Evolutionary conservation across 768 basidiomycete species (phyloP).

Genomic region (Sporobolomyces phaffii): DNA sequence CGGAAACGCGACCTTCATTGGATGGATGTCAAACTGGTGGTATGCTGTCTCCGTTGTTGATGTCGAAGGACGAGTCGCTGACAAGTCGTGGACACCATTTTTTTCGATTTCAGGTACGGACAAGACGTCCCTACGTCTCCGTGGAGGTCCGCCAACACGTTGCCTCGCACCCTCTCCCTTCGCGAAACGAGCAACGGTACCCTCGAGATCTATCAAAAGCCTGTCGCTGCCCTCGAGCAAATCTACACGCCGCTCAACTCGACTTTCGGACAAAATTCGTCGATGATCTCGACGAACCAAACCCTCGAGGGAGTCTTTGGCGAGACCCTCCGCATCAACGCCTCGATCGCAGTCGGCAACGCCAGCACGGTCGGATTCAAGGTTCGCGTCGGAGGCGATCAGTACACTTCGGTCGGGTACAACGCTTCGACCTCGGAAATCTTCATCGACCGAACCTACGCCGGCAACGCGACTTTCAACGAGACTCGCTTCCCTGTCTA

Average conservation of each 20-base stretch:
- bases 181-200: background rate
- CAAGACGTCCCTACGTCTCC: conserved; percentile 13
- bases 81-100: too few species aligned
- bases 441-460: conserved; percentile 7
- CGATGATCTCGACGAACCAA: conserved; percentile 12
- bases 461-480: conserved; percentile 8
- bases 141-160: conserved; percentile 11
- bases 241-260: background rate
- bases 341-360: background rate
- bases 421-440: conserved; percentile 1
- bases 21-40: conserved; percentile 4
- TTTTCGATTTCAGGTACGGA: too few species aligned
- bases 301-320: background rate
- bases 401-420: conserved; percentile 9
- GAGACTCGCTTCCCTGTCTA: conserved; percentile 5
- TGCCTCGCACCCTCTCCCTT: conserved; percentile 17
- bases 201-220: conserved; percentile 1
- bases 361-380: background rate
- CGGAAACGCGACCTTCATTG: background rate
- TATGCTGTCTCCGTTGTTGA: too few species aligned
- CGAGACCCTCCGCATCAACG: conserved; percentile 6
- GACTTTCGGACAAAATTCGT: background rate
- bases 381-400: background rate
- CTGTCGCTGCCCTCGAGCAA: background rate
- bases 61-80: too few species aligned